These are phyloP conservation scores for Coniosporium tulheliwenetii DNA, from an alignment of 2,329 filamentous ascomycete species.

Conservation along the genomic window DNA sequence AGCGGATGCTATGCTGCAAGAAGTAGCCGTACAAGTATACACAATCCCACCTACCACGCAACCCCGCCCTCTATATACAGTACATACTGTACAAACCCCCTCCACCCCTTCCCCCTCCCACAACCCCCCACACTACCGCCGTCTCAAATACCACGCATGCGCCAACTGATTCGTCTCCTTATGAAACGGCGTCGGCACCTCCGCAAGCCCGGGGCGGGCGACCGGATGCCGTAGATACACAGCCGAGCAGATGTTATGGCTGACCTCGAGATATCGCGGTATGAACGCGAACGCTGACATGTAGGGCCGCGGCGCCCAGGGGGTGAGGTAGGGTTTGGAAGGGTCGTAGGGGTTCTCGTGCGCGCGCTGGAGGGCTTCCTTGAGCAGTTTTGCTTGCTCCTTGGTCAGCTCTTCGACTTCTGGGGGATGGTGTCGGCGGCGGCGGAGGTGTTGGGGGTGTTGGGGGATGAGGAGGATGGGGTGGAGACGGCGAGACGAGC, in stretches of 20 bases:
- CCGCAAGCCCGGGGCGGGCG: slow-evolving; percentile 62
- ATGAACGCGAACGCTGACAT: slow-evolving; percentile 93
- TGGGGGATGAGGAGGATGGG: slow-evolving; percentile 7
- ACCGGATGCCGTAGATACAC: slow-evolving; percentile 93
- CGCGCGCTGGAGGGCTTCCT: slow-evolving; percentile 43
- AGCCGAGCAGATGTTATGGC: slow-evolving; percentile 90
- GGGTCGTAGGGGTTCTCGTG: slow-evolving; percentile 62
- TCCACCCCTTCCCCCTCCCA: background rate
- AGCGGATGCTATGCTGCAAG: no score
- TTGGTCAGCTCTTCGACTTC: slow-evolving; percentile 29
- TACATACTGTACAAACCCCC: background rate
- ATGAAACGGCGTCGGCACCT: slow-evolving; percentile 62
- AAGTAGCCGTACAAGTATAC: no score
- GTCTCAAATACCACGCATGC: slow-evolving; percentile 85
- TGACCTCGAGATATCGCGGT: slow-evolving; percentile 89
- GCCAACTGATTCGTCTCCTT: slow-evolving; percentile 60
- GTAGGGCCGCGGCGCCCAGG: slow-evolving; percentile 74
- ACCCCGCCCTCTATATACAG: background rate
- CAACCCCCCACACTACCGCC: slow-evolving; percentile 38
- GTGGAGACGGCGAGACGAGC: slow-evolving; percentile 1
- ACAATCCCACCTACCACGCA: no score
- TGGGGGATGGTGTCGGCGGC: no score
- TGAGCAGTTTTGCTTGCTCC: slow-evolving; percentile 43
- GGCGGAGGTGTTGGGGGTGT: background rate
- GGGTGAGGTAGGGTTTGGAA: slow-evolving; percentile 74